A percentile compares a stretch with the other conserved stretches of the same genome.
These are phyloP conservation scores for Hyaloscypha hepaticicola DNA, from an alignment of 495 filamentous ascomycete genomes.

Conservation along the genomic window DNA sequence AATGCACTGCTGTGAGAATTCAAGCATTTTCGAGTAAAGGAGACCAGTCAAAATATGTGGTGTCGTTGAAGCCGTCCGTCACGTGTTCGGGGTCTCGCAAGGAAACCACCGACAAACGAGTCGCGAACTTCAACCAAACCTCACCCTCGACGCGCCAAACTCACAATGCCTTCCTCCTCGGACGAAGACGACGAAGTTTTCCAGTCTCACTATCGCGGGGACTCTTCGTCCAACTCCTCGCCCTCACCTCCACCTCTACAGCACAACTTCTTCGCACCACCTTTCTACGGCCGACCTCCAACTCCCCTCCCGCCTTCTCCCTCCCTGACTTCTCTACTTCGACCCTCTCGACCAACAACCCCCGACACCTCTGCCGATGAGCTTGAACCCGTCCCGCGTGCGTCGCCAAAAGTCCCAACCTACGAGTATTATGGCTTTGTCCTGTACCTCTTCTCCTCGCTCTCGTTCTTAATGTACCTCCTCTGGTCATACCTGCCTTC, in stretches of 20 bases:
- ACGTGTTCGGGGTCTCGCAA: background rate
- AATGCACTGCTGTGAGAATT: too few species aligned
- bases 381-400: conserved; percentile 76
- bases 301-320: conserved; percentile 92
- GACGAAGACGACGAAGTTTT: conserved; percentile 40
- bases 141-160: background rate
- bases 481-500: conserved; percentile 94
- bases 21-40: too few species aligned
- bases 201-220: conserved; percentile 40
- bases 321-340: conserved; percentile 90
- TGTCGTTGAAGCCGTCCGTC: too few species aligned
- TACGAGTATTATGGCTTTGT: conserved; percentile 99
- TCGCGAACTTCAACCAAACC: background rate
- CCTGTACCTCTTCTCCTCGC: conserved; percentile 79
- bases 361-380: conserved; percentile 90
- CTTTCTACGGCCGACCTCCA: conserved; percentile 85
- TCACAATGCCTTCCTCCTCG: conserved; percentile 47
- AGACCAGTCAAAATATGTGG: too few species aligned
- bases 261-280: conserved; percentile 72
- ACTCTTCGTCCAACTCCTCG: conserved; percentile 28
- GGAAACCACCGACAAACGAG: background rate
- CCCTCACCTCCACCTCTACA: conserved; percentile 32
- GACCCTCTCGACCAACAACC: conserved; percentile 86
- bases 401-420: conserved; percentile 88
- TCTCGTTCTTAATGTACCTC: conserved; percentile 84